Conservation (phyloP, 345 rosid species). For the Viola odorata region DNA sequence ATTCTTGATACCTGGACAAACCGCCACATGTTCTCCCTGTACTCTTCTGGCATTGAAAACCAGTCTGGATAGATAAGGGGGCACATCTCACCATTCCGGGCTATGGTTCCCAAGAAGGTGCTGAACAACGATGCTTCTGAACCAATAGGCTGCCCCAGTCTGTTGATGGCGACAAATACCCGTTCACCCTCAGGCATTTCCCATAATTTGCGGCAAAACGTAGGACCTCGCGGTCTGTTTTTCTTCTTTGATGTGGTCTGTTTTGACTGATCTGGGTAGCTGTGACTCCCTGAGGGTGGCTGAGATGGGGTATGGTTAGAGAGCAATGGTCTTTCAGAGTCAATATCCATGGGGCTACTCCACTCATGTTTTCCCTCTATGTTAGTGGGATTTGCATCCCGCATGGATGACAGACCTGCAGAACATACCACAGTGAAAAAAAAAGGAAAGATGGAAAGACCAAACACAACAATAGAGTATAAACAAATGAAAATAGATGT, state of each 20-base stretch:
- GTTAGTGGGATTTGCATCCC: too few species aligned
- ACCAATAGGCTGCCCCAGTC: conserved; percentile 34
- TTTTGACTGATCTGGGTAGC: neutral
- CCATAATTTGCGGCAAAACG: conserved; percentile 20
- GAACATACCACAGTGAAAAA: too few species aligned
- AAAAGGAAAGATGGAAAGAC: too few species aligned
- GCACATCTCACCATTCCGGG: conserved; percentile 33
- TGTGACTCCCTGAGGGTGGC: conserved; percentile 8
- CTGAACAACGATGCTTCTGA: conserved; percentile 25
- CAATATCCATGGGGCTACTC: conserved; percentile 6
- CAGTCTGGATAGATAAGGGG: conserved; percentile 26
- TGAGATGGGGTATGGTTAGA: conserved; percentile 2
- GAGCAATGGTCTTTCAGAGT: conserved; percentile 1
- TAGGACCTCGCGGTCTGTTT: conserved; percentile 24
- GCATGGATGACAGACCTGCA: too few species aligned
- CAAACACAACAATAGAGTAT: too few species aligned
- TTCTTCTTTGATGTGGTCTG: neutral
- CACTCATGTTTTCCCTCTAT: neutral
- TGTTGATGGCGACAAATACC: conserved; percentile 21
- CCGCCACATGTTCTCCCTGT: conserved; percentile 34
- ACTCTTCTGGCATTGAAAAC: conserved; percentile 23
- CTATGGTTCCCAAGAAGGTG: conserved; percentile 30
- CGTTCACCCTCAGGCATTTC: conserved; percentile 24
- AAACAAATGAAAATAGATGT: too few species aligned
- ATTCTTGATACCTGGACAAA: conserved; percentile 26